A percentile compares a stretch with the other conserved stretches of the same genome.
Conservation (phyloP, 108 stramenopile species). For the Chaetoceros tenuissimus region DNA sequence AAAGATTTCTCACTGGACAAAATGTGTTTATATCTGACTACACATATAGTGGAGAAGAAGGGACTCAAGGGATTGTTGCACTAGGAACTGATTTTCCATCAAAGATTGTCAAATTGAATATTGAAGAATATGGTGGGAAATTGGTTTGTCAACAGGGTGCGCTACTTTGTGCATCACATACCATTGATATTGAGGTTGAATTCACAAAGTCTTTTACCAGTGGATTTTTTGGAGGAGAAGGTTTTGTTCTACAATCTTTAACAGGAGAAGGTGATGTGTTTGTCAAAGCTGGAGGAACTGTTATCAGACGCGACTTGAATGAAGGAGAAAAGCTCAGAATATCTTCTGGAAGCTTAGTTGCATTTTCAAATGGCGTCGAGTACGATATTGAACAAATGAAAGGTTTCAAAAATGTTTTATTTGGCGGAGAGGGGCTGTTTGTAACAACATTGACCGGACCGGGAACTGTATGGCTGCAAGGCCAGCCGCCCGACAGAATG, state of each 20-base stretch:
- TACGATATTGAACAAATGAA: constrained; percentile 77
- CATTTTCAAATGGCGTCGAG: constrained; percentile 56
- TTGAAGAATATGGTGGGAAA: constrained; percentile 61
- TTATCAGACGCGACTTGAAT: constrained; percentile 44
- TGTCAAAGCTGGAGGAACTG: constrained; percentile 73
- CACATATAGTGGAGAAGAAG: constrained; percentile 32
- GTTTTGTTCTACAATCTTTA: constrained; percentile 80
- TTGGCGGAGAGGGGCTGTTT: constrained; percentile 87
- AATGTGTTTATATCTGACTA: constrained; percentile 84
- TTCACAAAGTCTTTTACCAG: constrained; percentile 63
- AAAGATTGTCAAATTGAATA: constrained; percentile 64
- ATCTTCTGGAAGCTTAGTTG: constrained; percentile 74
- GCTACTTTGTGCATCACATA: constrained; percentile 67
- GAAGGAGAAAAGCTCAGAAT: constrained; percentile 73
- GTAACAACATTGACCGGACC: constrained; percentile 77
- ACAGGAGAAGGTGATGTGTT: constrained; percentile 74
- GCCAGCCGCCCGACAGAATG: constrained; percentile 88
- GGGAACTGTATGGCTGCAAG: constrained; percentile 72
- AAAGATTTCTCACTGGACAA: constrained; percentile 79
- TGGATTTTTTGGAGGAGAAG: constrained; percentile 88
- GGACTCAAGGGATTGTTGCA: constrained; percentile 48
- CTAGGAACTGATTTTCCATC: constrained; percentile 81
- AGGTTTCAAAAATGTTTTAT: constrained; percentile 82
- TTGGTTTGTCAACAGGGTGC: constrained; percentile 80
- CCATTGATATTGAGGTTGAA: constrained; percentile 71